These are phyloP conservation scores for Coniochaeta pulveracea DNA, from an alignment of 2,329 filamentous ascomycete species.

Conservation along the genomic window DNA sequence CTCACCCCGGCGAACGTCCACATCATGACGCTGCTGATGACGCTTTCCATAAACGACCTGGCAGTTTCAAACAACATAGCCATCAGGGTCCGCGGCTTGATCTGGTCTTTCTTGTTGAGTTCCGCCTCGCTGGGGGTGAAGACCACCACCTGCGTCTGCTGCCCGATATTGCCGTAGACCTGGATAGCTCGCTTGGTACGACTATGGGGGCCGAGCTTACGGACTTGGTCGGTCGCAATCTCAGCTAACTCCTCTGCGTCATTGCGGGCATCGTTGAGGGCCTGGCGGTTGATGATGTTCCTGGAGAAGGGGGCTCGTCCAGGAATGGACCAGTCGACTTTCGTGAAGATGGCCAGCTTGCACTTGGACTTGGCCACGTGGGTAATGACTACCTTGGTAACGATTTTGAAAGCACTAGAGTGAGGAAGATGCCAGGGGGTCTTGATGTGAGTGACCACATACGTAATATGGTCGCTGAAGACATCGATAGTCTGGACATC, in stretches of 20 bases:
- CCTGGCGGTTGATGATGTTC: slow-evolving; percentile 55
- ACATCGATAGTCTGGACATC: slow-evolving; percentile 84
- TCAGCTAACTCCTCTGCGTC: slow-evolving; percentile 68
- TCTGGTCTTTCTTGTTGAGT: slow-evolving; percentile 40
- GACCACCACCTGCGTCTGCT: slow-evolving; percentile 51
- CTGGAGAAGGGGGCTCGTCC: slow-evolving; percentile 53
- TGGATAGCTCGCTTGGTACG: slow-evolving; percentile 68
- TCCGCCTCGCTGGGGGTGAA: slow-evolving; percentile 37
- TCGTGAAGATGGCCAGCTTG: slow-evolving; percentile 79
- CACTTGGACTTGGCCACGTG: slow-evolving; percentile 86
- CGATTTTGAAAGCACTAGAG: slow-evolving; percentile 64
- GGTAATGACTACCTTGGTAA: slow-evolving; percentile 88
- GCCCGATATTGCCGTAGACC: slow-evolving; percentile 67
- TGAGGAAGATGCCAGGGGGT: slow-evolving; percentile 79
- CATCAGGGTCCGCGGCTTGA: slow-evolving; percentile 51
- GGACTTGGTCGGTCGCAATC: slow-evolving; percentile 66
- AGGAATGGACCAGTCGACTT: slow-evolving; percentile 83
- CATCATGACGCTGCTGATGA: slow-evolving; percentile 65
- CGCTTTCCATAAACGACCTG: slow-evolving; percentile 64
- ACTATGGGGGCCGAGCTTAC: slow-evolving; percentile 60
- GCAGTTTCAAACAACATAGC: slow-evolving; percentile 63
- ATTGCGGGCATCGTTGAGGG: slow-evolving; percentile 61
- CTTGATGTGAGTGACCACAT: slow-evolving; percentile 51
- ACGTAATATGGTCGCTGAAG: slow-evolving; percentile 62
- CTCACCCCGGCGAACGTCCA: slow-evolving; percentile 58